phyloP scores from a whole-genome alignment of 345 rosid species.

The Arabidopsis suecica region DNA sequence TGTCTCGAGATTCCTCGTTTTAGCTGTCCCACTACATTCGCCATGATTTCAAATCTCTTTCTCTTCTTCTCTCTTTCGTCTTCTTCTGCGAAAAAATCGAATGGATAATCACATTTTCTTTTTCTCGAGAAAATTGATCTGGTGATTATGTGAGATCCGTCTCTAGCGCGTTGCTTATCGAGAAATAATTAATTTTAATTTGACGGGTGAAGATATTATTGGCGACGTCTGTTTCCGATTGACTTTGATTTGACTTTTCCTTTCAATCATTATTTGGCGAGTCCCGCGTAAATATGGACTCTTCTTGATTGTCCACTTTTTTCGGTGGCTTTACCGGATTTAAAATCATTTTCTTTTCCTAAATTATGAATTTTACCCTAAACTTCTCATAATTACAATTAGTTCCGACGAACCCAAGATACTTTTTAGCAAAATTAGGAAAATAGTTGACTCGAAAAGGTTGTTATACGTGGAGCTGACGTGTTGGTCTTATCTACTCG shows the following conservation, averaged over 20 bases:
- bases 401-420: not conserved
- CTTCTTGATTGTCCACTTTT: slow-evolving; percentile 28
- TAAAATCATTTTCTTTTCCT: not conserved
- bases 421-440: not conserved
- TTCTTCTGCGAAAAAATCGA: slow-evolving; percentile 12
- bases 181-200: slow-evolving; percentile 6
- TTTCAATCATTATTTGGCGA: slow-evolving; percentile 39
- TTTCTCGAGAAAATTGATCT: slow-evolving; percentile 9
- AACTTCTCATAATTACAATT: not conserved
- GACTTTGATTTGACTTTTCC: slow-evolving; percentile 42
- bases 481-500: slow-evolving; percentile 23
- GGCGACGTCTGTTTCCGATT: slow-evolving; percentile 22
- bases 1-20: slow-evolving; percentile 81
- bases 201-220: slow-evolving; percentile 25
- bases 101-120: slow-evolving; percentile 40
- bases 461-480: not conserved
- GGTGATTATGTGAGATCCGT: slow-evolving; percentile 39
- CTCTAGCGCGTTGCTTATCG: slow-evolving; percentile 29
- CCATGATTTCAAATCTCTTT: slow-evolving; percentile 45
- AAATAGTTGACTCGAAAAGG: not conserved
- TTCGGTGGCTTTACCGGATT: slow-evolving; percentile 20
- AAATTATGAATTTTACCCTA: not conserved
- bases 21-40: slow-evolving; percentile 57
- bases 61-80: slow-evolving; percentile 23
- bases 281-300: slow-evolving; percentile 40